Evolutionary conservation across 176 grass and related monocot genomes (phyloP).

Genomic region (Echinochloa phyllopogon): DNA sequence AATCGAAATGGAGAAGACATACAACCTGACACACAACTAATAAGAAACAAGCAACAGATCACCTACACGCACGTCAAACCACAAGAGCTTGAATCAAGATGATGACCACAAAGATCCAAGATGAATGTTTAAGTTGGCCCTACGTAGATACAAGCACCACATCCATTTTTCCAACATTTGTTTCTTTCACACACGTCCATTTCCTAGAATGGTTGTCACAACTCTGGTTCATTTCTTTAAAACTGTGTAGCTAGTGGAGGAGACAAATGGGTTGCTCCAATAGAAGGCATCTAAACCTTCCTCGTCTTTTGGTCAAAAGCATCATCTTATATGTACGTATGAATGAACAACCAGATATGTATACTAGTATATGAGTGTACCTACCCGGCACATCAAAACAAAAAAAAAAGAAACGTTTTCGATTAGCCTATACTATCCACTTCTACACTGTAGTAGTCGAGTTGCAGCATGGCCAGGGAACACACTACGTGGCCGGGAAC

Average conservation of each 20-base stretch:
- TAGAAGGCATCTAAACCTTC: constrained; percentile 14
- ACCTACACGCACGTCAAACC: not conserved
- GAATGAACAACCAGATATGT: not conserved
- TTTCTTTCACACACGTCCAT: constrained; percentile 27
- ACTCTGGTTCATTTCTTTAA: not conserved
- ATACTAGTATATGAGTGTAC: not conserved
- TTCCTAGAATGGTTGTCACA: not conserved
- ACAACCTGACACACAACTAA: not conserved
- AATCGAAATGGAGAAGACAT: not conserved
- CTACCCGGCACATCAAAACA: not conserved
- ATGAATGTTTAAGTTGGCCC: not conserved
- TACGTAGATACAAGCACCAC: not conserved
- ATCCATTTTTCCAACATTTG: constrained; percentile 1
- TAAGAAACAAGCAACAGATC: not conserved
- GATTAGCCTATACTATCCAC: not conserved
- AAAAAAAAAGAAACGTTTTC: not conserved
- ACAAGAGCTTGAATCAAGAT: not conserved
- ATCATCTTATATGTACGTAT: not conserved
- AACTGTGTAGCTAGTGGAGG: not conserved
- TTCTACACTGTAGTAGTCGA: not conserved
- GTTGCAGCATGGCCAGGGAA: not conserved
- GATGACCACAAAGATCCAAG: not conserved
- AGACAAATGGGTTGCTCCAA: constrained; percentile 8
- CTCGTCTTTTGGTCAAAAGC: constrained; percentile 13
- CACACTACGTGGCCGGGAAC: not conserved